Base-by-base conservation (phyloP, 2,329 filamentous ascomycete species). In the Plenodomus lindquistii region DNA sequence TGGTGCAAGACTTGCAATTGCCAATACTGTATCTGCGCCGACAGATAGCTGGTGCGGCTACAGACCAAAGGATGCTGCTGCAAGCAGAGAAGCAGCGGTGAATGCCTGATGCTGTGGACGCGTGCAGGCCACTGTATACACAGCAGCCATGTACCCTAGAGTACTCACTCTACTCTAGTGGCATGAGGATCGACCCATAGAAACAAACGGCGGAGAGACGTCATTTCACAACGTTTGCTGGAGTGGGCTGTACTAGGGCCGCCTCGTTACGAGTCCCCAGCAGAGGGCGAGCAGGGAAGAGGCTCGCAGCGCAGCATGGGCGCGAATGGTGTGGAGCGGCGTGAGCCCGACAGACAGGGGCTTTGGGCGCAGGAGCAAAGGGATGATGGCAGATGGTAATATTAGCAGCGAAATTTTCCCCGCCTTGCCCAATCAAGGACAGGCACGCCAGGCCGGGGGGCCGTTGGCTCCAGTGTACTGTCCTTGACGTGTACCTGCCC, bases 211-310 rank as follows among this genome's bases (percentile, higher is more conserved):
- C 54, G 56, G 56, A 40, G 48, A 40, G 54, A 59, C 56, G 56
- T 59, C 56, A 59, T 59, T 44, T 50, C 41, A 31, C 38, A 48
- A 40, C 56, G 56, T 57, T 59, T 57, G 48, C 50, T 46, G 13
- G 52, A 40, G 22, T 44, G 48, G 36, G 22, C n/a, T n/a, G n/a
- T n/a, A n/a, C 27, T 8, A 31, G 27, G 27, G 11, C 27, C 27
- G 27, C 27, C 27, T 48, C 21, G 44, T 39, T 55, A 54, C 52
- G 43, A 55, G 50, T 42, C 42, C 47, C n/a, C n/a, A n/a, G n/a
- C n/a, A n/a, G 45, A 36, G 17, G 38, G 24, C 38, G 47, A 42
- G 22, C 55, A 53, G 47, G 55, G 55, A 52, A 51, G 42, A 16
- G 41, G 40, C 17, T 34, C n/a, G 24, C 40, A 31, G 27, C 6